phyloP scores from a whole-genome alignment of 495 filamentous ascomycete genomes.

The Coniosporium apollinis region DNA sequence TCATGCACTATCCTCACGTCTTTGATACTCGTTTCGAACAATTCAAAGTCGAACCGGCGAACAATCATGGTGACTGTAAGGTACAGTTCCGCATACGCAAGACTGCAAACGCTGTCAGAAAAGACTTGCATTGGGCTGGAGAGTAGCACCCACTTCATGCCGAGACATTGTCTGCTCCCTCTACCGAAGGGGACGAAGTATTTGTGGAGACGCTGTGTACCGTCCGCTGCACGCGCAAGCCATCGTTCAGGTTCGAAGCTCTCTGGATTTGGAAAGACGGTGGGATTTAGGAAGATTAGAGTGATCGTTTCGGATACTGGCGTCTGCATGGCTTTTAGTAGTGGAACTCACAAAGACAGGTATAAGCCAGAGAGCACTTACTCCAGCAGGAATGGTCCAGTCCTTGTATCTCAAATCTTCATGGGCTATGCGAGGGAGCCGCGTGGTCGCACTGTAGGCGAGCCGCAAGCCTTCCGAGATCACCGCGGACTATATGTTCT shows the following conservation, averaged over 20 bases:
- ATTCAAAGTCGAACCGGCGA: no score
- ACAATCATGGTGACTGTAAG: constrained; percentile 23
- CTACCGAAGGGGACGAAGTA: constrained; percentile 13
- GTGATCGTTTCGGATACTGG: not conserved
- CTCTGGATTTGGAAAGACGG: constrained; percentile 6
- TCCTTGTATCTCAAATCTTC: constrained; percentile 9
- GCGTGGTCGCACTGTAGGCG: no score
- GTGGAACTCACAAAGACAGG: no score
- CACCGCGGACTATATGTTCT: no score
- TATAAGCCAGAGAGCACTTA: no score
- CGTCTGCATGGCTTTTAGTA: no score
- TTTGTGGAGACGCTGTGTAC: no score
- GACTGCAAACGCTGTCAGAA: constrained; percentile 10
- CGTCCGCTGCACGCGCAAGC: constrained; percentile 1
- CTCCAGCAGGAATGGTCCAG: constrained; percentile 6
- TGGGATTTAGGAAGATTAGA: constrained; percentile 1
- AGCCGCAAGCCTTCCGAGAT: no score
- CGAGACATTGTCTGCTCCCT: constrained; percentile 10
- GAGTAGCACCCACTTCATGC: constrained; percentile 6
- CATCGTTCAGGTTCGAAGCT: constrained; percentile 6
- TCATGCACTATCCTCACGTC: no score
- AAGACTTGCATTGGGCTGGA: not conserved
- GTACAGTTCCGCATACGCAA: constrained; percentile 31
- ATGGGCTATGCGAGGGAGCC: constrained; percentile 13
- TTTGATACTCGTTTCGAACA: no score